A percentile compares a stretch with the other conserved stretches of the same genome.
Conservation (phyloP, 1,284 basidiomycete species). For the Trametes polyzona region DNA sequence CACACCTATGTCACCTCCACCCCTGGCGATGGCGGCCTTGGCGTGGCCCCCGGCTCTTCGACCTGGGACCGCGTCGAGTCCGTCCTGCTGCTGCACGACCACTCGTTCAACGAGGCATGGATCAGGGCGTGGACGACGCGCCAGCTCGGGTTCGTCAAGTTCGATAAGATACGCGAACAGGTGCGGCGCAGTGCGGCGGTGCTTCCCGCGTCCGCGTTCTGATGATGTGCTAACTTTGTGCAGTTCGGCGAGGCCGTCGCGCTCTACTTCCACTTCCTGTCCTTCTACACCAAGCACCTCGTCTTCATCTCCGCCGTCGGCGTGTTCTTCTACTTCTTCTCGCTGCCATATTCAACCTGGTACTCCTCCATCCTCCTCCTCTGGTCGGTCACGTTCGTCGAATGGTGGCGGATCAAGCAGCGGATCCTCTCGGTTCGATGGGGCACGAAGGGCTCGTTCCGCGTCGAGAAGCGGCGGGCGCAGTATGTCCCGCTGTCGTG, state of each 20-base stretch:
- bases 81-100: conserved; percentile 85
- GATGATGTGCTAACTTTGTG: conserved; percentile 7
- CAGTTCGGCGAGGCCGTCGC: conserved; percentile 88
- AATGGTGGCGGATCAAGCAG: conserved; percentile 88
- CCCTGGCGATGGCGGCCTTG: conserved; percentile 74
- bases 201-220: background rate
- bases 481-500: conserved; percentile 67
- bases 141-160: conserved; percentile 60
- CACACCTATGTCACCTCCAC: conserved; percentile 77
- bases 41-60: conserved; percentile 69
- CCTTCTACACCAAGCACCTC: conserved; percentile 80
- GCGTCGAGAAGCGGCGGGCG: conserved; percentile 76
- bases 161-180: conserved; percentile 65
- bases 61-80: conserved; percentile 82
- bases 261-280: conserved; percentile 91
- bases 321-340: conserved; percentile 63
- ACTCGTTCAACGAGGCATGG: conserved; percentile 78
- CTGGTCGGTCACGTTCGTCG: conserved; percentile 87
- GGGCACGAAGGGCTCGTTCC: conserved; percentile 77
- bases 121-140: conserved; percentile 66
- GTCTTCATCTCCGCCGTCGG: conserved; percentile 71
- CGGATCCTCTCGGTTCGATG: conserved; percentile 80
- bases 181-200: conserved; percentile 33
- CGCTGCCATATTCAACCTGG: conserved; percentile 72
- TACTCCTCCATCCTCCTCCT: conserved; percentile 78